Conservation (phyloP, 208 protist species). For the Novymonas esmeraldas region DNA sequence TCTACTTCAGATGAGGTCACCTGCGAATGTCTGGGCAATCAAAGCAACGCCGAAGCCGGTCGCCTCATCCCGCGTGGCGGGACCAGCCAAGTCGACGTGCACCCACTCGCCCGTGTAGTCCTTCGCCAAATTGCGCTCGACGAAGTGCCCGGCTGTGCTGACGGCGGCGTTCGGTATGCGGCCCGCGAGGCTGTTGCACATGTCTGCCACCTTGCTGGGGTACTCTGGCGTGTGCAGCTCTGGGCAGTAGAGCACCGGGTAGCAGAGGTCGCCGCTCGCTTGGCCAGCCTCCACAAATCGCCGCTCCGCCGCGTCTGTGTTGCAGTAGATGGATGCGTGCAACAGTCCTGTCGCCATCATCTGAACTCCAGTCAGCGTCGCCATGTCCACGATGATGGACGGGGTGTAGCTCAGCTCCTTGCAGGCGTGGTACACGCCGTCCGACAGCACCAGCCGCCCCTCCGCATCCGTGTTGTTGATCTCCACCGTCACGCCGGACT, state of each 20-base stretch:
- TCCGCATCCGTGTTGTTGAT: constrained; percentile 95
- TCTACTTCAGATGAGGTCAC: no score
- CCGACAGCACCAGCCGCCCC: constrained; percentile 90
- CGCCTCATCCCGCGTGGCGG: constrained; percentile 61
- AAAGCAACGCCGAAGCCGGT: constrained; percentile 84
- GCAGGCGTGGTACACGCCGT: constrained; percentile 90
- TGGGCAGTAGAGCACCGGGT: constrained; percentile 88
- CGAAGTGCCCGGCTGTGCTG: constrained; percentile 85
- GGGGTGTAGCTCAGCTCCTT: constrained; percentile 80
- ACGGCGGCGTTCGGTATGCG: constrained; percentile 74
- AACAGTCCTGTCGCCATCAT: constrained; percentile 76
- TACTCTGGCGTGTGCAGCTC: constrained; percentile 86
- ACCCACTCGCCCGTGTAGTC: constrained; percentile 81
- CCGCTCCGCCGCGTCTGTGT: constrained; percentile 68
- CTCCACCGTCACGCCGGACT: constrained; percentile 89
- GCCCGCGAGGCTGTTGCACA: constrained; percentile 68
- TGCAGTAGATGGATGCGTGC: constrained; percentile 85
- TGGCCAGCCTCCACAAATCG: constrained; percentile 53
- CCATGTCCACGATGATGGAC: constrained; percentile 88
- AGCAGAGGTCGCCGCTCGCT: constrained; percentile 80
- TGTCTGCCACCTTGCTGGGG: constrained; percentile 66
- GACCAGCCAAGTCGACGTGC: constrained; percentile 86
- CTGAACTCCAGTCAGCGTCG: constrained; percentile 92
- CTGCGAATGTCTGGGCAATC: constrained; percentile 54
- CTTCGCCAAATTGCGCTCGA: constrained; percentile 61